Evolutionary conservation across 768 basidiomycete genomes (phyloP).

Genomic region (Lactarius sp.): DNA sequence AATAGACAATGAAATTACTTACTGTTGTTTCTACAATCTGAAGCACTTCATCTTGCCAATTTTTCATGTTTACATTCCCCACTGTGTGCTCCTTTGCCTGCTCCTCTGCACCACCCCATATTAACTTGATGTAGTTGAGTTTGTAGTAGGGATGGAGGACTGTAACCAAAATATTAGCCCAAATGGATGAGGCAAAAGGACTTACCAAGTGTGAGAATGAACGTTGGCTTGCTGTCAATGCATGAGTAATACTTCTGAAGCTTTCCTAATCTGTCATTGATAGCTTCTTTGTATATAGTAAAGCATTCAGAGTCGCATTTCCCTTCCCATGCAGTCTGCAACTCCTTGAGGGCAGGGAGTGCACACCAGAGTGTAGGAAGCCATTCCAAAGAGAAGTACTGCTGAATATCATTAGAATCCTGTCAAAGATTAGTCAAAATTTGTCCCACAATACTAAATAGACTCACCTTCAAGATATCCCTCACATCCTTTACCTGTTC

Average conservation of each 20-base stretch:
- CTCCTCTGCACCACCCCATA: conserved; percentile 14
- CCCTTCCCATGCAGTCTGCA: conserved; percentile 16
- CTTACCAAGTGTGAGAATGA: no score
- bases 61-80: neutral
- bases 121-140: no score
- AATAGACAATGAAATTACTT: neutral
- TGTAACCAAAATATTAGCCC: no score
- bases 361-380: conserved; percentile 30
- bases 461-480: conserved; percentile 20
- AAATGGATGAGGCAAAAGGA: no score
- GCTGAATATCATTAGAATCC: conserved; percentile 31
- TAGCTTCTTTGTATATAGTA: conserved; percentile 25
- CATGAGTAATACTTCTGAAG: conserved; percentile 27
- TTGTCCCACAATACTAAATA: conserved; percentile 1
- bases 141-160: no score
- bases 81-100: conserved; percentile 16
- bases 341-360: conserved; percentile 31
- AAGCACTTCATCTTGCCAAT: no score
- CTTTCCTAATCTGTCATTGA: conserved; percentile 28
- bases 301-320: conserved; percentile 4
- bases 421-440: conserved; percentile 15
- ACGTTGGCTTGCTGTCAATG: conserved; percentile 17
- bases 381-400: conserved; percentile 29
- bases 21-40: conserved; percentile 1
- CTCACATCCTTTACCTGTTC: conserved; percentile 17